Base-by-base conservation (phyloP, 768 basidiomycete species). In the Cystofilobasidium macerans region DNA sequence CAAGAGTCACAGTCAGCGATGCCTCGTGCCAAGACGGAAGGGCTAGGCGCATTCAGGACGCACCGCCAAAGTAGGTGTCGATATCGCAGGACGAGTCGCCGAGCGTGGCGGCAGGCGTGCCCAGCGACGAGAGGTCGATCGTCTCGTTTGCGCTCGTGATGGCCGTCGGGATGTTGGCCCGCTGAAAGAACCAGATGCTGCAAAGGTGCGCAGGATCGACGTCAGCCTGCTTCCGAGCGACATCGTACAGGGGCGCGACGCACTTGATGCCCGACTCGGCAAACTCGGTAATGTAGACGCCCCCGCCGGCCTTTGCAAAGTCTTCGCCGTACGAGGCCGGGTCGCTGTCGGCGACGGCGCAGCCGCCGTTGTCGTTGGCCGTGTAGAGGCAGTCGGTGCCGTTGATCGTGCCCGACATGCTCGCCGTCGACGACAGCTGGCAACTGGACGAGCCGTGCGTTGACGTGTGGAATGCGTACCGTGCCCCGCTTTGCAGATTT, bases 221-320 rank as follows among this genome's bases (percentile, higher is more conserved):
- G 38, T 40, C 38, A 40, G 38, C 38, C 38, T 8, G 8, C 38
- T 8, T 40, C 38, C 38, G 38, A 40, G 9, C 9, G 9, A 40
- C 38, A 8, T 8, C 38, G 38, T 40, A 8, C 7, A 53, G 30
- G 35, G 11, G 33, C 14, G 26, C 1, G 16, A 67, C 60, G 35
- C 14, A 67, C 65, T 68, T 68, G 67, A 88, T 83, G 13, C 85
- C 86, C 45, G 76, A 78, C 28, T 79, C 74, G 1, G 86, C 85
- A 66, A 84, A 83, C 73, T 88, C 86, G 0, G 87, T 86, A 24
- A 87, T 83, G 69, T 81, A 89, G 14, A 87, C 81, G 18, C 89
- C 89, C 33, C 89, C 88, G 12, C 83, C 82, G 2, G 79, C 80
- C 4, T 76, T 75, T 0, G 85, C 84, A 71, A 90, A 89, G 2